phyloP scores from a whole-genome alignment of 2,329 filamentous ascomycete species.

The Diaporthe ampelina region DNA sequence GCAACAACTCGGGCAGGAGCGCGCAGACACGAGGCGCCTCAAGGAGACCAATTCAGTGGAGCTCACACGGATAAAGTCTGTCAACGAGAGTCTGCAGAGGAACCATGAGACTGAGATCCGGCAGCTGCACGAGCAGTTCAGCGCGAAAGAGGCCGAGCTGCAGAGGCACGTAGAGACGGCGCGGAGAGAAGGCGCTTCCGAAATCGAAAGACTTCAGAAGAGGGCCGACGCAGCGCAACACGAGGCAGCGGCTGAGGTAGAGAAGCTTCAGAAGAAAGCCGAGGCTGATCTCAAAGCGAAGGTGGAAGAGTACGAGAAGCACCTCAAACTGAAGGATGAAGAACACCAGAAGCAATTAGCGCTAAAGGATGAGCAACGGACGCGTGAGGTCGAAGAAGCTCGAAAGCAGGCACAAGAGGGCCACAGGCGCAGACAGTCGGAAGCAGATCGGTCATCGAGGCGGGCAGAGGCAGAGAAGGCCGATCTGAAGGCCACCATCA shows the following conservation, averaged over 20 bases:
- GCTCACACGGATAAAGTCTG: slow-evolving; percentile 58
- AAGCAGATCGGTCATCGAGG: slow-evolving; percentile 62
- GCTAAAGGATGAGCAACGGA: slow-evolving; percentile 53
- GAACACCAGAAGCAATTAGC: slow-evolving; percentile 41
- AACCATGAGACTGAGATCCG: slow-evolving; percentile 77
- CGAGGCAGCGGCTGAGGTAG: slow-evolving; percentile 34
- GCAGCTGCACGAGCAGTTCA: slow-evolving; percentile 58
- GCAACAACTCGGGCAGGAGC: slow-evolving; percentile 77
- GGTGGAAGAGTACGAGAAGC: slow-evolving; percentile 27
- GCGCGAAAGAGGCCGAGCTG: slow-evolving; percentile 59
- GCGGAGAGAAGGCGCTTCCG: slow-evolving; percentile 33
- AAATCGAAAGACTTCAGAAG: slow-evolving; percentile 59
- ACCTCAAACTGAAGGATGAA: slow-evolving; percentile 31
- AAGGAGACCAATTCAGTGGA: slow-evolving; percentile 71
- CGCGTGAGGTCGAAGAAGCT: slow-evolving; percentile 56
- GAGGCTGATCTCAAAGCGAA: slow-evolving; percentile 28
- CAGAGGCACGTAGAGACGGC: slow-evolving; percentile 40
- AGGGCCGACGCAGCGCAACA: slow-evolving; percentile 68
- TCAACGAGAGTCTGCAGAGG: slow-evolving; percentile 79
- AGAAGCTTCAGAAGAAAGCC: slow-evolving; percentile 13
- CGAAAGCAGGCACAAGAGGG: slow-evolving; percentile 63
- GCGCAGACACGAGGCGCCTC: slow-evolving; percentile 77
- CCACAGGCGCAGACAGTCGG: slow-evolving; percentile 40
- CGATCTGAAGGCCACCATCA: slow-evolving; percentile 73
- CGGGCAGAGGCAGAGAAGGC: slow-evolving; percentile 72